phyloP scores from a whole-genome alignment of 2,329 filamentous ascomycete genomes.

The Chrysoporthe austroafricana region DNA sequence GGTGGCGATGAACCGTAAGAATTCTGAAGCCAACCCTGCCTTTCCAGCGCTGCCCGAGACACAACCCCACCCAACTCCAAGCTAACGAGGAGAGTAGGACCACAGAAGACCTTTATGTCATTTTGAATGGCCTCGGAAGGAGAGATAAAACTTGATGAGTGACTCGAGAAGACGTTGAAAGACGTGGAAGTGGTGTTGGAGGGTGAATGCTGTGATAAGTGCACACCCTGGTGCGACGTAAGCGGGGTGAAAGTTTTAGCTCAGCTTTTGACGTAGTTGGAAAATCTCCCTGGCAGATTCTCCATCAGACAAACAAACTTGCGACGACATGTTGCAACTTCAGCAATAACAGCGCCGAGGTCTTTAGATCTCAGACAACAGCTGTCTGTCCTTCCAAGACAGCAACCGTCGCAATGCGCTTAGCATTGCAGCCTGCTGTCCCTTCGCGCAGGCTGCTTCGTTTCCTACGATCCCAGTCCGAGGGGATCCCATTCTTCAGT shows the following conservation, averaged over 20 bases:
- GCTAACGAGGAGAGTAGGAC: too few species aligned
- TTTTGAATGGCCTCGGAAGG: too few species aligned
- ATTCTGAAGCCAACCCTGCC: too few species aligned
- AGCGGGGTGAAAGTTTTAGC: background rate
- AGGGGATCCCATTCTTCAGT: conserved; percentile 57
- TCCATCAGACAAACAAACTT: background rate
- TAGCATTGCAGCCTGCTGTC: conserved; percentile 47
- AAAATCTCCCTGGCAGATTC: conserved; percentile 11
- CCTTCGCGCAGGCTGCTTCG: conserved; percentile 66
- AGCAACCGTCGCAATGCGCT: conserved; percentile 45
- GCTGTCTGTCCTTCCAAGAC: conserved; percentile 12
- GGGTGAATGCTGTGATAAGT: too few species aligned
- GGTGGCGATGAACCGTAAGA: background rate
- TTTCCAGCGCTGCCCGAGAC: too few species aligned
- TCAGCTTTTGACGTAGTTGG: conserved; percentile 10
- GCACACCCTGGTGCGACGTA: background rate
- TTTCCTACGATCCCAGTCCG: conserved; percentile 73
- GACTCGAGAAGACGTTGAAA: too few species aligned
- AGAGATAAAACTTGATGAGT: too few species aligned
- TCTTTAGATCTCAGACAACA: background rate
- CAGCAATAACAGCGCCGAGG: conserved; percentile 3
- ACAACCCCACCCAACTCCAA: too few species aligned
- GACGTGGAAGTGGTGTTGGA: too few species aligned
- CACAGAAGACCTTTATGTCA: too few species aligned
- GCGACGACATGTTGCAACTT: background rate